Evolutionary conservation across 2,329 filamentous ascomycete genomes (phyloP).

Genomic region (Trichoderma gracile): DNA sequence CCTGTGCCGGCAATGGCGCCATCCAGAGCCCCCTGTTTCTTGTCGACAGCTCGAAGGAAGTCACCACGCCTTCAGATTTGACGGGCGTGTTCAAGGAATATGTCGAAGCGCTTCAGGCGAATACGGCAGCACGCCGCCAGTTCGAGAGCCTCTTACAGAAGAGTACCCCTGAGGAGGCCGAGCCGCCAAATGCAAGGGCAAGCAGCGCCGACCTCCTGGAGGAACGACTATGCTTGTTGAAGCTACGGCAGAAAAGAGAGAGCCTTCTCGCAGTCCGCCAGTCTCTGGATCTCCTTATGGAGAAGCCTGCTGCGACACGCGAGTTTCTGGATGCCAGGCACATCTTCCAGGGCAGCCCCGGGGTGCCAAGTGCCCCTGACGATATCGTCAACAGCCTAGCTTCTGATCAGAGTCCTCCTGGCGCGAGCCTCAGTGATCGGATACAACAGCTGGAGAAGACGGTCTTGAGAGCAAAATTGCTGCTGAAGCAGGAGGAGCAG

Average conservation of each 20-base stretch:
- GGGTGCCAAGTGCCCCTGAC: slow-evolving; percentile 53
- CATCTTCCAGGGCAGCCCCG: slow-evolving; percentile 47
- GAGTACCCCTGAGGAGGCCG: slow-evolving; percentile 26
- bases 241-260: slow-evolving; percentile 53
- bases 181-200: slow-evolving; percentile 30
- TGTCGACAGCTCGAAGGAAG: slow-evolving; percentile 41
- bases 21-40: slow-evolving; percentile 52
- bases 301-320: slow-evolving; percentile 53
- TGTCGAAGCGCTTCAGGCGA: slow-evolving; percentile 54
- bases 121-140: slow-evolving; percentile 52
- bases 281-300: slow-evolving; percentile 52
- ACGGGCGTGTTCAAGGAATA: slow-evolving; percentile 57
- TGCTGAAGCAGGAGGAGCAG: slow-evolving; percentile 58
- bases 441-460: slow-evolving; percentile 58
- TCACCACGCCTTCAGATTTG: slow-evolving; percentile 41
- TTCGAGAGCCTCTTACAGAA: slow-evolving; percentile 44
- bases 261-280: slow-evolving; percentile 52
- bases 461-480: slow-evolving; percentile 58
- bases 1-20: slow-evolving; percentile 47
- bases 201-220: slow-evolving; percentile 41
- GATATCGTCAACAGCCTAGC: slow-evolving; percentile 54
- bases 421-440: slow-evolving; percentile 49
- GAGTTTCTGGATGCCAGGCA: slow-evolving; percentile 52
- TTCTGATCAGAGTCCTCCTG: slow-evolving; percentile 42
- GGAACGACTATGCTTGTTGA: slow-evolving; percentile 53